Conservation (phyloP, 148 eudicot species). For the Vaccinium vitisidaea region DNA sequence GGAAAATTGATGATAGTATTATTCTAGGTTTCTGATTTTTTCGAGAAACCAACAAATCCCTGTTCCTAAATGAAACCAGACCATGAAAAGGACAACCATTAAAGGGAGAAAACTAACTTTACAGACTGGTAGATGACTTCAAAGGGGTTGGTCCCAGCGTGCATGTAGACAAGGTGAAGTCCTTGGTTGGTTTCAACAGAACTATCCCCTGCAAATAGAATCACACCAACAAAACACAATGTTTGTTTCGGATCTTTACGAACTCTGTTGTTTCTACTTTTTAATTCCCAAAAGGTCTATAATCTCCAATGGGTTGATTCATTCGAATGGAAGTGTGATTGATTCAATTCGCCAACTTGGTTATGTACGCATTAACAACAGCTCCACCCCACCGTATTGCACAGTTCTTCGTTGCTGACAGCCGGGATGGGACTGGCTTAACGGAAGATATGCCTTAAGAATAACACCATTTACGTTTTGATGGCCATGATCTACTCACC, state of each 20-base stretch:
- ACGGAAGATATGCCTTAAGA: slow-evolving; percentile 14
- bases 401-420: slow-evolving; percentile 22
- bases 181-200: slow-evolving; percentile 78
- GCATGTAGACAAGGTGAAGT: slow-evolving; percentile 74
- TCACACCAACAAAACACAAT: slow-evolving; percentile 35
- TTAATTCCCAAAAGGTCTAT: slow-evolving; percentile 20
- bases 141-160: slow-evolving; percentile 86
- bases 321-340: slow-evolving; percentile 22
- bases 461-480: slow-evolving; percentile 12
- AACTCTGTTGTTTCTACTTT: slow-evolving; percentile 21
- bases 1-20: neutral
- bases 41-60: slow-evolving; percentile 9
- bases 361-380: slow-evolving; percentile 18
- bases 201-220: slow-evolving; percentile 69
- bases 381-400: slow-evolving; percentile 24
- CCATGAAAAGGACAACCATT: neutral
- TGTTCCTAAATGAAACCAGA: slow-evolving; percentile 3
- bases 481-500: slow-evolving; percentile 61
- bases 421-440: slow-evolving; percentile 26
- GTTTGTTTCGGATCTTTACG: slow-evolving; percentile 33
- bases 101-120: slow-evolving; percentile 46
- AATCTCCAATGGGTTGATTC: slow-evolving; percentile 23
- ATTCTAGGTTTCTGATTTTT: neutral
- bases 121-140: slow-evolving; percentile 79
- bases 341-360: slow-evolving; percentile 32